Evolutionary conservation across 805 yeast species (phyloP).

Genomic region (Candida quercuum): DNA sequence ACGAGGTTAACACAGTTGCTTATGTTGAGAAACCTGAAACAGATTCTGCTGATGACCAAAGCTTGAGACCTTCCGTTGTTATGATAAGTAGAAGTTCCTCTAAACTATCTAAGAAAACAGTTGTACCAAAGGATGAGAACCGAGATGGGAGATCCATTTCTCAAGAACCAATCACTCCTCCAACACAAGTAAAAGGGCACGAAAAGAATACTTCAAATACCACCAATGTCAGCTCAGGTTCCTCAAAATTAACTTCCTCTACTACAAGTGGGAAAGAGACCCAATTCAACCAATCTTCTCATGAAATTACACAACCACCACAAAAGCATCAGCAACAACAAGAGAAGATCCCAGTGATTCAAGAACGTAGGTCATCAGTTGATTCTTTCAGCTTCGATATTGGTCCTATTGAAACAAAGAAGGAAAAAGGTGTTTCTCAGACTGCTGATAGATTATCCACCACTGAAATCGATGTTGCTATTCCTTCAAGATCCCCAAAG

Average conservation of each 20-base stretch:
- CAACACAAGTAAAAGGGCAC: slow-evolving; percentile 1
- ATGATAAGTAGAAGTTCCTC: slow-evolving; percentile 10
- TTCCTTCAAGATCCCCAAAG: slow-evolving; percentile 24
- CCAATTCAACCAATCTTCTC: slow-evolving; percentile 3
- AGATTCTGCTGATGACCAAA: background rate
- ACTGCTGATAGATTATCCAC: slow-evolving; percentile 9
- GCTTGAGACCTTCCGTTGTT: slow-evolving; percentile 14
- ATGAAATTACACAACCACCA: background rate
- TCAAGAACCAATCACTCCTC: slow-evolving; percentile 6
- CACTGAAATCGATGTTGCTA: slow-evolving; percentile 13
- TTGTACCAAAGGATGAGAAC: no score
- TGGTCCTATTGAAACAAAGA: slow-evolving; percentile 18
- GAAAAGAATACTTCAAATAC: slow-evolving; percentile 1
- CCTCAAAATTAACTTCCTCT: slow-evolving; percentile 10
- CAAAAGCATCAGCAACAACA: background rate
- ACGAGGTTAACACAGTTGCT: slow-evolving; percentile 19
- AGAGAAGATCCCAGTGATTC: background rate
- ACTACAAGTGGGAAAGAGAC: slow-evolving; percentile 9
- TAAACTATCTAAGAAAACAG: background rate
- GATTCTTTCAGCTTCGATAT: slow-evolving; percentile 19
- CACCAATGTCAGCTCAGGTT: slow-evolving; percentile 6
- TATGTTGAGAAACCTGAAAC: slow-evolving; percentile 11
- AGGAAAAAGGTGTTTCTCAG: slow-evolving; percentile 4
- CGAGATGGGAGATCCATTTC: no score
- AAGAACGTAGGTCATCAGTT: slow-evolving; percentile 5